These are phyloP conservation scores for Diaporthe ilicicola DNA, from an alignment of 2,329 filamentous ascomycete genomes.

Conservation along the genomic window DNA sequence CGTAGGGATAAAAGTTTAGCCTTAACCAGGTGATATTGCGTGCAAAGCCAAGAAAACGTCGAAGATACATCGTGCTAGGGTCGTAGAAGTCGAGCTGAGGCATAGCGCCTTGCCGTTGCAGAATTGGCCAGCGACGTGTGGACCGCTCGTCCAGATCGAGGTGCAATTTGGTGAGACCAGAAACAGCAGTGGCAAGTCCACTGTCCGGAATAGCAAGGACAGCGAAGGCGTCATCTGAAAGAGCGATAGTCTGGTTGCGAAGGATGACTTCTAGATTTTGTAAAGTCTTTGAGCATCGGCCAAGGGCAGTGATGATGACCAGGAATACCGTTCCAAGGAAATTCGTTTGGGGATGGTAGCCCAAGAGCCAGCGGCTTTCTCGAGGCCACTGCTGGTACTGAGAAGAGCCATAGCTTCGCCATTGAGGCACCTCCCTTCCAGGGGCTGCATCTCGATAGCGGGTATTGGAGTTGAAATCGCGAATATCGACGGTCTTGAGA, in stretches of 20 bases:
- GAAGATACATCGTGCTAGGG: constrained; percentile 36
- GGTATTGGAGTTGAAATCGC: constrained; percentile 62
- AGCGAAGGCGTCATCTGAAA: constrained; percentile 55
- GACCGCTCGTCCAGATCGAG: constrained; percentile 41
- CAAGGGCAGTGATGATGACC: constrained; percentile 52
- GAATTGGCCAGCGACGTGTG: background rate
- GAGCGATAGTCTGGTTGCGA: constrained; percentile 38
- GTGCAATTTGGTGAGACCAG: constrained; percentile 55
- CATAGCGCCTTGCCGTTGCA: background rate
- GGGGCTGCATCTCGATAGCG: constrained; percentile 66
- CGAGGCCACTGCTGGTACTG: constrained; percentile 1
- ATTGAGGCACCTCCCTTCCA: constrained; percentile 49
- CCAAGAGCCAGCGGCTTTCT: constrained; percentile 31
- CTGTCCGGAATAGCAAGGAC: constrained; percentile 51
- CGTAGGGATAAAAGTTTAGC: constrained; percentile 53
- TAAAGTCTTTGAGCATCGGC: constrained; percentile 47
- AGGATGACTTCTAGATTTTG: constrained; percentile 59
- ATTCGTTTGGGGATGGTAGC: constrained; percentile 15
- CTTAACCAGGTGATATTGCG: constrained; percentile 60
- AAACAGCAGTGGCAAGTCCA: constrained; percentile 51
- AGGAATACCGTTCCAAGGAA: constrained; percentile 49
- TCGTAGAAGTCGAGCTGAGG: constrained; percentile 25
- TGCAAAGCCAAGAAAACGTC: constrained; percentile 49
- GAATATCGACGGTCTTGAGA: constrained; percentile 64
- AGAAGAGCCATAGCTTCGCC: constrained; percentile 45